These are phyloP conservation scores for Ustilago nuda DNA, from an alignment of 1,284 basidiomycete genomes.

Conservation along the genomic window DNA sequence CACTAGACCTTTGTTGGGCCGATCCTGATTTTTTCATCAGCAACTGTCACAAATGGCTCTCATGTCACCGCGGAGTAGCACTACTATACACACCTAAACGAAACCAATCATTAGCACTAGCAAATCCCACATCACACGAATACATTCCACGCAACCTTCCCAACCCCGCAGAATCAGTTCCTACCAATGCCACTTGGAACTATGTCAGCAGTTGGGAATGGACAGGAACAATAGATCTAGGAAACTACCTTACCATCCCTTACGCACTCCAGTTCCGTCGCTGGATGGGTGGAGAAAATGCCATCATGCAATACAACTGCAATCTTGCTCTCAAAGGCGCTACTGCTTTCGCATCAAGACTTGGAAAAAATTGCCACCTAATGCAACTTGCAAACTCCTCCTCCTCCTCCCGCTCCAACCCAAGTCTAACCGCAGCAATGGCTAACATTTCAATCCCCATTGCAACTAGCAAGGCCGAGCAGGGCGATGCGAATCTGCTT, in stretches of 20 bases:
- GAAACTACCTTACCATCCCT: conserved; percentile 42
- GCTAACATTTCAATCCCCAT: conserved; percentile 46
- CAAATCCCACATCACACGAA: conserved; percentile 76
- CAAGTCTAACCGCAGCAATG: conserved; percentile 45
- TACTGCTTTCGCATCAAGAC: conserved; percentile 74
- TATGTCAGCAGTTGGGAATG: conserved; percentile 49
- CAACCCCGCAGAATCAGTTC: conserved; percentile 11
- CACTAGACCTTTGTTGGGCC: conserved; percentile 60
- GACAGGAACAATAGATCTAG: conserved; percentile 47
- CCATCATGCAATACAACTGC: conserved; percentile 82
- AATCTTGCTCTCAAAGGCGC: conserved; percentile 80
- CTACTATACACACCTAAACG: conserved; percentile 81
- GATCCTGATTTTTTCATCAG: conserved; percentile 68
- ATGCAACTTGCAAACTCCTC: conserved; percentile 16
- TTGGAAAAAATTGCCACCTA: conserved; percentile 55
- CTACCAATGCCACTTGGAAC: conserved; percentile 24
- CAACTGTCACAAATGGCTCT: conserved; percentile 70
- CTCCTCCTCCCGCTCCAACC: not conserved
- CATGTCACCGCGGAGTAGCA: conserved; percentile 78
- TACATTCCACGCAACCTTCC: conserved; percentile 30
- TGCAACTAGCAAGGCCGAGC: not conserved
- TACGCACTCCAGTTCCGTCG: conserved; percentile 81
- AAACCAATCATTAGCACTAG: conserved; percentile 81
- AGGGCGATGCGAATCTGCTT: conserved; percentile 1
- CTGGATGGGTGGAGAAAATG: conserved; percentile 84